Base-by-base conservation (phyloP, 2,329 filamentous ascomycete genomes). In the Fusarium sp. region DNA sequence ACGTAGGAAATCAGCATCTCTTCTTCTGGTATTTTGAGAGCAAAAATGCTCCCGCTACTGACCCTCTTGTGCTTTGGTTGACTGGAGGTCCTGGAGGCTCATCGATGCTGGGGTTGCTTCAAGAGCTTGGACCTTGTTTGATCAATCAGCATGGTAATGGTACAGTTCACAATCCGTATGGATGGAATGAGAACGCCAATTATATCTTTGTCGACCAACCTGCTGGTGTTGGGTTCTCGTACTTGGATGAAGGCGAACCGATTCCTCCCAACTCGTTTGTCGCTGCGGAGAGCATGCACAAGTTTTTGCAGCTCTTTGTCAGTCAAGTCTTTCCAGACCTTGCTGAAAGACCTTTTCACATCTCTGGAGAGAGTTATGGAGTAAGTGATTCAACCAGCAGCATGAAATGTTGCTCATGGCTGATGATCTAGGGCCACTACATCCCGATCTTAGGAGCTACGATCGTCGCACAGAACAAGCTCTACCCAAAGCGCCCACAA, bases 11-110 rank as follows among this genome's bases (percentile, higher is more conserved):
- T 3, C 68, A 72, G 41, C 70, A 72, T 12, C 59, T 72, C 2
- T 72, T 72, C 38, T 72, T 72, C 31, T 72, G 70, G 70, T 72
- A 72, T 9, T 55, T 72, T 20, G 70, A 72, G n/a, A 72, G 70
- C 21, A 43, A 69, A 12, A 63, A 43, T 8, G 59, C 69, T 2
- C 70, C 70, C 0, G 28, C 58, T 2, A 62, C 35, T 3, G 70
- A 72, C 3, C 70, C 70, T 21, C 33, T 72, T 3, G 60, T 69
- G 9, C 38, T 72, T 18, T 72, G 70, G 70, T 18, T 72, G n/a
- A 72, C 70, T 0, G 70, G 70, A 5, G 70, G 70, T 0, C 70
- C 70, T 4, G 70, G 70, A 15, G 62, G 62, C 2, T 65, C 62
- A 0, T 65, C 62, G 2, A 55, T 72, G 70, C 21, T 71, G 53